Evolutionary conservation across 305 asterid species (phyloP), one percentile per base, ranked within the genome.

Genomic region (Plantago lanceolata): DNA sequence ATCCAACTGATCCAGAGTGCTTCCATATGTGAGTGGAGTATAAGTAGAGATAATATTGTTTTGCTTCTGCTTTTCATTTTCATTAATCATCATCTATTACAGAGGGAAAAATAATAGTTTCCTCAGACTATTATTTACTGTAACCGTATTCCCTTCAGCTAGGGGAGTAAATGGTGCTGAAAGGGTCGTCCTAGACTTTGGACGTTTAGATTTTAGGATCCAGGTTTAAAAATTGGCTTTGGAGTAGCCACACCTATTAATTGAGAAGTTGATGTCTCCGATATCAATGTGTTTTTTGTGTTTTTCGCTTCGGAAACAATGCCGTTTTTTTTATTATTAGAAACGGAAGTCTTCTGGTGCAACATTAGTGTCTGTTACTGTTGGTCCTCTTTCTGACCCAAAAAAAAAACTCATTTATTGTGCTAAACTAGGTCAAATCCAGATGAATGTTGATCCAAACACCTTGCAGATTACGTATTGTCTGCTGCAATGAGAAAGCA

Each of bases 1-100:
- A 91, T 83, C 98, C 98, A 71, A 86, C 98, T 26, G 98, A 91
- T 79, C 98, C 98, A 57, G 96, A 86, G 75, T 88, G 95, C 83
- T 88, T 86, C 78, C 98, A 88, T 74, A 91, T 91, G 98, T 91
- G 72, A 85, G 98, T 80, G 58, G 50, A 15, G 29, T 45, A 24
- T 48, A 29, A 26, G 43, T 37, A 55, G 20, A 55, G 26, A 20
- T 19, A n/a, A 50, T 19, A 48, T 16, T 47, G 35, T 21, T 59
- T 59, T 33, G 44, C 35, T 43, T 33, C 19, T 19, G 47, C 56
- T 29, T 28, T 45, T 18, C 57, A 40, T 16, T 51, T 12, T 53
- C 51, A 55, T 12, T 1, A 37, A 8, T 28, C 45, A 13, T 24
- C 16, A 0, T 45, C 49, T 48, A 21, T 47, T 16, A 15, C 7